Conservation (phyloP, 1,139 yeast genomes). For the Taphrina deformans region DNA sequence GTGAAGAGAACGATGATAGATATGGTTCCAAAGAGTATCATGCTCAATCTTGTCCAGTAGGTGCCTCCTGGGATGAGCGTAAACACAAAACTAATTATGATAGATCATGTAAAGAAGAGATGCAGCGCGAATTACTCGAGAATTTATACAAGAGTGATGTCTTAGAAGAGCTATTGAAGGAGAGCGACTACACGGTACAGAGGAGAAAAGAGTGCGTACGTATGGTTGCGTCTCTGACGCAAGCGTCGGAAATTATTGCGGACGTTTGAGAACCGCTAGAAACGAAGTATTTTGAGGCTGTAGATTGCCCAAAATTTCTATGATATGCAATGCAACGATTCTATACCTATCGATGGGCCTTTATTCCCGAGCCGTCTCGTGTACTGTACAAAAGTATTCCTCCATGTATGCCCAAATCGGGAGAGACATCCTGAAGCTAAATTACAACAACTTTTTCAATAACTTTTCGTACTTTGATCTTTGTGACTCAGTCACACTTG, state of each 20-base stretch:
- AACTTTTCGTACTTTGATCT: slow-evolving; percentile 66
- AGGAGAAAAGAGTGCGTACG: slow-evolving; percentile 91
- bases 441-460: slow-evolving; percentile 35
- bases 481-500: slow-evolving; percentile 88
- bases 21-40: slow-evolving; percentile 89
- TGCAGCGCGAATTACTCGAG: slow-evolving; percentile 85
- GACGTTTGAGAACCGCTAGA: slow-evolving; percentile 34
- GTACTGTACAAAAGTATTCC: neutral
- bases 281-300: neutral
- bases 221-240: slow-evolving; percentile 87
- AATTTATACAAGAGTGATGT: slow-evolving; percentile 78
- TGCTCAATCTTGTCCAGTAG: slow-evolving; percentile 72
- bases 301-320: neutral
- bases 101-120: slow-evolving; percentile 66
- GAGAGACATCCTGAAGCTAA: neutral
- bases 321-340: neutral
- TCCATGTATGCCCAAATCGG: too few relatives aligned
- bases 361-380: neutral
- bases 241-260: slow-evolving; percentile 83
- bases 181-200: slow-evolving; percentile 87
- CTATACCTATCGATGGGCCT: neutral
- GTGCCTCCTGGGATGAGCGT: slow-evolving; percentile 26
- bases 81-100: neutral
- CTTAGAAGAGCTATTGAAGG: slow-evolving; percentile 77
- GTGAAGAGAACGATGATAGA: slow-evolving; percentile 94